These are phyloP conservation scores for Metschnikowia kunwiensis DNA, from an alignment of 805 yeast species.

Conservation along the genomic window DNA sequence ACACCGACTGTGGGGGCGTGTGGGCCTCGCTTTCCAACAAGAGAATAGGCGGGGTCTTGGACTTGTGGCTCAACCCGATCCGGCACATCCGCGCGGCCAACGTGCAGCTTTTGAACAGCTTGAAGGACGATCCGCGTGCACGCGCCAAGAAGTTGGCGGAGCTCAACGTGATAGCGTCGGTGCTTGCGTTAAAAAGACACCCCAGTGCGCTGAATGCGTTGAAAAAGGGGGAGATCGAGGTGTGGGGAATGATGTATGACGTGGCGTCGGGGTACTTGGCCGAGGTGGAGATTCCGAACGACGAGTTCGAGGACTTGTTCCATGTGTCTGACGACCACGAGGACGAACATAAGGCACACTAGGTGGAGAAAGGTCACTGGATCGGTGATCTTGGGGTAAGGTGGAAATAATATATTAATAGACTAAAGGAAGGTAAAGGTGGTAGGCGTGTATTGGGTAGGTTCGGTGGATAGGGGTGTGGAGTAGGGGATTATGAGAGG, in stretches of 20 bases:
- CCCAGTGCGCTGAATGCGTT: constrained; percentile 21
- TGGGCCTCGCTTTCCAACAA: constrained; percentile 23
- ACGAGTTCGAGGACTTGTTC: constrained; percentile 42
- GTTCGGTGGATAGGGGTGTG: no score
- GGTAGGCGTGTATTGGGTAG: no score
- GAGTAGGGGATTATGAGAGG: no score
- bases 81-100: constrained; percentile 22
- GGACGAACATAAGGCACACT: constrained; percentile 25
- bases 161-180: constrained; percentile 20
- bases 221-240: constrained; percentile 22
- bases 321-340: constrained; percentile 34
- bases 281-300: constrained; percentile 30
- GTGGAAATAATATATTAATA: constrained; percentile 4
- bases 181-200: constrained; percentile 21
- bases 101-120: constrained; percentile 15
- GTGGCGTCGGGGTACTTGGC: constrained; percentile 21
- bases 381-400: constrained; percentile 5
- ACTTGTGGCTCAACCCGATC: constrained; percentile 23
- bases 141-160: constrained; percentile 22
- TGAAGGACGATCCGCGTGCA: constrained; percentile 17
- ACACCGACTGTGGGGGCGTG: constrained; percentile 23
- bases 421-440: no score
- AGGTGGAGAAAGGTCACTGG: no score
- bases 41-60: constrained; percentile 22
- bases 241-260: constrained; percentile 23